These are phyloP conservation scores for Aphanomyces stellatus DNA, from an alignment of 352 stramenopile genomes.

Conservation along the genomic window DNA sequence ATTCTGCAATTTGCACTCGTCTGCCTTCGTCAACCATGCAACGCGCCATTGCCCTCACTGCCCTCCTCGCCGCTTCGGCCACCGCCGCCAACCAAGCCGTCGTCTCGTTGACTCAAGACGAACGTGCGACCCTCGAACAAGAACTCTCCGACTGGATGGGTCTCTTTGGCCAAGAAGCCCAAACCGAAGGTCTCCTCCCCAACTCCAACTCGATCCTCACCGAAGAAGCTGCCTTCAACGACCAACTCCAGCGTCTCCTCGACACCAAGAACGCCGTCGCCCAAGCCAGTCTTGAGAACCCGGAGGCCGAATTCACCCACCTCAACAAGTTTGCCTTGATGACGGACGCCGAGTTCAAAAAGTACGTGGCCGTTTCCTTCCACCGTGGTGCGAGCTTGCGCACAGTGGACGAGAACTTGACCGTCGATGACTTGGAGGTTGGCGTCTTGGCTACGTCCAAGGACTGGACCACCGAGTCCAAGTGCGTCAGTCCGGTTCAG, in stretches of 20 bases:
- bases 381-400: background rate
- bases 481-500: constrained; percentile 87
- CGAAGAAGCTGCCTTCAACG: background rate
- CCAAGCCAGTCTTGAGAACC: constrained; percentile 69
- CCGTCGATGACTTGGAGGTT: too few relatives aligned
- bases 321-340: constrained; percentile 85
- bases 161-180: background rate
- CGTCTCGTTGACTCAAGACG: background rate
- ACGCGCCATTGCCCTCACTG: background rate
- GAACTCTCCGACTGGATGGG: constrained; percentile 11
- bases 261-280: constrained; percentile 20
- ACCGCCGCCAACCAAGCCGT: background rate
- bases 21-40: too few relatives aligned
- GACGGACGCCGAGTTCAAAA: constrained; percentile 69
- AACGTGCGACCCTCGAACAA: background rate
- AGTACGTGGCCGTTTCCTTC: constrained; percentile 20
- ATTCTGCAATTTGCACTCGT: too few relatives aligned
- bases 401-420: too few relatives aligned
- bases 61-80: background rate
- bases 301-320: constrained; percentile 37
- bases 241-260: background rate
- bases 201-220: background rate
- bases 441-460: too few relatives aligned
- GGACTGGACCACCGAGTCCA: constrained; percentile 79
- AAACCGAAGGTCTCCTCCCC: background rate